These are phyloP conservation scores for Geranium brycei DNA, from an alignment of 345 rosid species.

Conservation along the genomic window DNA sequence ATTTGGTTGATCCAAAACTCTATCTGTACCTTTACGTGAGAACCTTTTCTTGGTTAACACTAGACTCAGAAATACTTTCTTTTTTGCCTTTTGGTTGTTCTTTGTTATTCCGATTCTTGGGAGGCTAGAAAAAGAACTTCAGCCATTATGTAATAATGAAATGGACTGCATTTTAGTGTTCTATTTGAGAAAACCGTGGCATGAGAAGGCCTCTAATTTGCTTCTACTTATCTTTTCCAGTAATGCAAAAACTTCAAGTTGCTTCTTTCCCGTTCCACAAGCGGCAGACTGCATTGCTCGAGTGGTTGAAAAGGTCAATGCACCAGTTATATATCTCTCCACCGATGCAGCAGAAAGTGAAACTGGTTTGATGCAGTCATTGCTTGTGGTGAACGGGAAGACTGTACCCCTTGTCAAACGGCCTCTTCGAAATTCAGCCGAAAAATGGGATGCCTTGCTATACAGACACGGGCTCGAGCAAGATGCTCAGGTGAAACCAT, in stretches of 20 bases:
- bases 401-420: slow-evolving; percentile 64
- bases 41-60: too few relatives aligned
- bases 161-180: too few relatives aligned
- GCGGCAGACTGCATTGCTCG: slow-evolving; percentile 78
- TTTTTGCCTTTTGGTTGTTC: too few relatives aligned
- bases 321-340: slow-evolving; percentile 77
- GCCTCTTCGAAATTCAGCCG: slow-evolving; percentile 60
- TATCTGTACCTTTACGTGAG: too few relatives aligned
- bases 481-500: slow-evolving; percentile 53
- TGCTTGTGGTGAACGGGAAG: slow-evolving; percentile 54
- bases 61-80: too few relatives aligned
- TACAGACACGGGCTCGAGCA: slow-evolving; percentile 56
- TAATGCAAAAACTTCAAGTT: slow-evolving; percentile 86
- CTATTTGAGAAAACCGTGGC: background rate
- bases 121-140: too few relatives aligned
- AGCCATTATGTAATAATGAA: too few relatives aligned
- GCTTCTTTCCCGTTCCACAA: slow-evolving; percentile 94
- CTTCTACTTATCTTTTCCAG: slow-evolving; percentile 28
- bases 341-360: slow-evolving; percentile 97
- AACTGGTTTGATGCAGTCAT: slow-evolving; percentile 65
- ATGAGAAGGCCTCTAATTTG: slow-evolving; percentile 9
- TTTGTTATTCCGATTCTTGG: too few relatives aligned
- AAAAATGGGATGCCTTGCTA: slow-evolving; percentile 87
- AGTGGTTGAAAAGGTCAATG: slow-evolving; percentile 50
- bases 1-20: too few relatives aligned